Conservation (phyloP, 1,139 yeast species). For the Blastobotrys petasosporus region DNA sequence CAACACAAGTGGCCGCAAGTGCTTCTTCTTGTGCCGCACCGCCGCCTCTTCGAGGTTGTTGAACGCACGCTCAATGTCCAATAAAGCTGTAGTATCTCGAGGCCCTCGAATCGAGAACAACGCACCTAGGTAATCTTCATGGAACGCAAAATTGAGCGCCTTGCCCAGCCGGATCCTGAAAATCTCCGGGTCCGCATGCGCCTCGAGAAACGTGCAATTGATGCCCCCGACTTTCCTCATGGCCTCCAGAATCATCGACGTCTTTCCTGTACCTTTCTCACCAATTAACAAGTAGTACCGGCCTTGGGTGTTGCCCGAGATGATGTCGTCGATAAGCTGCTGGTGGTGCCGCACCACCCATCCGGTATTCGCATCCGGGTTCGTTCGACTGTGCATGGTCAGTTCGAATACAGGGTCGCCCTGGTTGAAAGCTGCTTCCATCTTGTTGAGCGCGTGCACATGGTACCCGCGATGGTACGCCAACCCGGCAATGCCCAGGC, state of each 20-base stretch:
- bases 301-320: slow-evolving; percentile 58
- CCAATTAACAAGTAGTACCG: slow-evolving; percentile 70
- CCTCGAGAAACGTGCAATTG: slow-evolving; percentile 69
- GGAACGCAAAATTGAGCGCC: slow-evolving; percentile 67
- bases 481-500: slow-evolving; percentile 67
- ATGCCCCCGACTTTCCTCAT: slow-evolving; percentile 59
- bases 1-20: slow-evolving; percentile 54
- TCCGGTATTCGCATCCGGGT: slow-evolving; percentile 27
- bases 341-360: slow-evolving; percentile 67
- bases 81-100: slow-evolving; percentile 73
- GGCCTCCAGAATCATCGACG: slow-evolving; percentile 64
- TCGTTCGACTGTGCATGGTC: slow-evolving; percentile 45
- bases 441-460: slow-evolving; percentile 55
- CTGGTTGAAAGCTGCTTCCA: slow-evolving; percentile 58
- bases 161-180: slow-evolving; percentile 70
- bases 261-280: slow-evolving; percentile 84
- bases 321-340: slow-evolving; percentile 54
- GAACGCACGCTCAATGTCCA: slow-evolving; percentile 80
- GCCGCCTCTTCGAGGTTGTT: slow-evolving; percentile 72
- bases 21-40: slow-evolving; percentile 37
- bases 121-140: slow-evolving; percentile 79
- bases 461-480: slow-evolving; percentile 61
- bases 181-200: slow-evolving; percentile 82
- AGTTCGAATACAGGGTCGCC: slow-evolving; percentile 65
- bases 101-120: slow-evolving; percentile 81